phyloP scores from a whole-genome alignment of 352 stramenopile species.

The Pseudoperonospora humuli region DNA sequence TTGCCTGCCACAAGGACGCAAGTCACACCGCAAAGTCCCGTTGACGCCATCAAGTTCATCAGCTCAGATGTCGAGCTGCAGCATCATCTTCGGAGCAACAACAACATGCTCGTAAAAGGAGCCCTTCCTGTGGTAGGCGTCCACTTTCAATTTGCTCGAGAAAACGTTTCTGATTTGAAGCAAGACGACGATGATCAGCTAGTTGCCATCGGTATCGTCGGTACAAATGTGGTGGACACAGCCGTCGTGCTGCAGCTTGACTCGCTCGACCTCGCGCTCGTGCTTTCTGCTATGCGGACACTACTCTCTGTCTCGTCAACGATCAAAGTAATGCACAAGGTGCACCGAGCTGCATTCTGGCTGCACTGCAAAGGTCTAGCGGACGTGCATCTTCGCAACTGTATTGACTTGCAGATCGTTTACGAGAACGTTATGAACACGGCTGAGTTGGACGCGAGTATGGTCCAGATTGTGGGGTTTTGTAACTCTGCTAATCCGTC shows the following conservation, averaged over 20 bases:
- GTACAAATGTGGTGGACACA: conserved; percentile 4
- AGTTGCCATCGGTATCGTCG: conserved; percentile 9
- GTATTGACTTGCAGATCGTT: conserved; percentile 25
- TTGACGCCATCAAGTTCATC: too few species aligned
- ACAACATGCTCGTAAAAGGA: too few species aligned
- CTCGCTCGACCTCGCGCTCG: conserved; percentile 3
- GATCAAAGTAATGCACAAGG: conserved; percentile 18
- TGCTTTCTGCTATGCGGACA: too few species aligned
- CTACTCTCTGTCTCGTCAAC: conserved; percentile 9
- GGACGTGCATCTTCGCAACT: conserved; percentile 8
- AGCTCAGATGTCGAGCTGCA: too few species aligned
- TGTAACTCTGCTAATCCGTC: neutral
- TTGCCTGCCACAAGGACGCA: too few species aligned
- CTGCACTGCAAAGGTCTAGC: conserved; percentile 8
- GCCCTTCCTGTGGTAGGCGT: conserved; percentile 10
- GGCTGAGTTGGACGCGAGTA: conserved; percentile 1
- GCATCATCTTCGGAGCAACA: conserved; percentile 11
- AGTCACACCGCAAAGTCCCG: too few species aligned
- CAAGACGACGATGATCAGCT: conserved; percentile 1
- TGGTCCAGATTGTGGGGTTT: conserved; percentile 17
- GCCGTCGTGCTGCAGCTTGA: conserved; percentile 9
- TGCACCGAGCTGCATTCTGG: conserved; percentile 16
- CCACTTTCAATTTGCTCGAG: conserved; percentile 12
- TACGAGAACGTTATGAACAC: conserved; percentile 15
- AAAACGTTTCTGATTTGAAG: neutral